Base-by-base conservation (phyloP, 129 eudicot genomes). In the Saposhnikovia divaricata region DNA sequence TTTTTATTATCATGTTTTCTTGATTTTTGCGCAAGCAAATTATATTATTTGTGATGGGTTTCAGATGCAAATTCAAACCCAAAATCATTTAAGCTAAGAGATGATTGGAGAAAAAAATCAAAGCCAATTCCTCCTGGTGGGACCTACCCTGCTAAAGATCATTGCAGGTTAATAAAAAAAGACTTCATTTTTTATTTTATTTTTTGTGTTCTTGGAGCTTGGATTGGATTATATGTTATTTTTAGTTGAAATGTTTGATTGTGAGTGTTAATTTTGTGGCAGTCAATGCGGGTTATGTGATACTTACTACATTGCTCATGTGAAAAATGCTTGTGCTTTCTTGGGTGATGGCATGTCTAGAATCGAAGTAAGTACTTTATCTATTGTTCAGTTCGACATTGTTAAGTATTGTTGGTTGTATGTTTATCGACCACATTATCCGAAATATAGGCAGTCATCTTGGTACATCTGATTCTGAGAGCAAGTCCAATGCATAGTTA, bases 301-400 rank as follows among this genome's bases (percentile, higher is more conserved):
- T 83, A 85, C 92, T 59, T 95, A 95, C 82, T 92, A 95, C 87
- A 86, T 95, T 85, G 98, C 98, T 80, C 98, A 95, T 87, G 97
- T 95, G 78, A 95, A 92, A 81, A 85, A 92, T 85, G 97, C 98
- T 45, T 95, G 98, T 80, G 97, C 97, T 79, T 95, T 92, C 83
- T 73, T 95, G 84, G 98, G 98, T 77, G 98, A 95, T 85, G 98
- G 98, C 74, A 95, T 95, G 98, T 90, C 98, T 79, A 87, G 92
- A 86, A 86, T 95, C 78, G 97, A 95, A 85, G 97, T 94, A 78
- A 87, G 90, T 80, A 80, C 34, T 34, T 57, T 9, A 0, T 43
- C 4, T n/a, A 2, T 21, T 9, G 14, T 74, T 72, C 7, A 0
- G 3, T 42, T 42, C 14, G 6, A 43, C 31, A 12, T 9, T 43